Evolutionary conservation across 192 early-diverging fungal genomes (phyloP), one percentile per base, ranked within the genome.

Genomic region (Coemansia sp.): DNA sequence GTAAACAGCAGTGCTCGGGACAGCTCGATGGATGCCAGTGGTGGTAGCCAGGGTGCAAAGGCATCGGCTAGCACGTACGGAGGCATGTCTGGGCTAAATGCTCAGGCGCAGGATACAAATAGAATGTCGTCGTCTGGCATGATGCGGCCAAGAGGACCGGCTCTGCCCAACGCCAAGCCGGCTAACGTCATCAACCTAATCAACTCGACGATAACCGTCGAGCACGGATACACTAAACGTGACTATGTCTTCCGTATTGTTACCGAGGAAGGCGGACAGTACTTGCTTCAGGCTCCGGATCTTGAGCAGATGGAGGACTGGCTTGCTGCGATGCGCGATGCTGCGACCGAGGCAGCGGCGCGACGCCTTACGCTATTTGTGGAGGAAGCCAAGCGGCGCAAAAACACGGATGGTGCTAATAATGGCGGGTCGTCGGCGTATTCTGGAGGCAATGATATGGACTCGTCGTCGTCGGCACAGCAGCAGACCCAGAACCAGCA

Each of bases 251-350:
- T 91, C 68, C 87, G 87, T 22, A 83, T 91, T 59, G 83, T 89
- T 33, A 91, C 86, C 5, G 90, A 91, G 53, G 90, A 91, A 80
- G 90, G 90, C 11, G 90, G 85, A 0, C 88, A 89, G 78, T 91
- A 88, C 27, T 48, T 91, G 38, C 74, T 91, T 33, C 88, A 89
- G 74, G 87, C 86, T 9, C 67, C 85, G 2, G 85, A 84, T 36
- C 57, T 67, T 27, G 86, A 87, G 1, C 85, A 89, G 44, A 89
- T 91, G 90, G 71, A 88, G 27, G 86, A 84, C 61, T 91, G 90
- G 90, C 87, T 91, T 45, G 57, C 65, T 6, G 65, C 81, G 2
- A 84, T 91, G 67, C 86, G 86, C 40, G 84, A 85, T 45, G 85
- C 88, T 6, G 87, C 87, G 4, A 85, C 84, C 3, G 85, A 89